A percentile compares a stretch with the other conserved stretches of the same genome.
phyloP scores from a whole-genome alignment of 2,329 filamentous ascomycete genomes.

The Leptoxyphium fumago region DNA sequence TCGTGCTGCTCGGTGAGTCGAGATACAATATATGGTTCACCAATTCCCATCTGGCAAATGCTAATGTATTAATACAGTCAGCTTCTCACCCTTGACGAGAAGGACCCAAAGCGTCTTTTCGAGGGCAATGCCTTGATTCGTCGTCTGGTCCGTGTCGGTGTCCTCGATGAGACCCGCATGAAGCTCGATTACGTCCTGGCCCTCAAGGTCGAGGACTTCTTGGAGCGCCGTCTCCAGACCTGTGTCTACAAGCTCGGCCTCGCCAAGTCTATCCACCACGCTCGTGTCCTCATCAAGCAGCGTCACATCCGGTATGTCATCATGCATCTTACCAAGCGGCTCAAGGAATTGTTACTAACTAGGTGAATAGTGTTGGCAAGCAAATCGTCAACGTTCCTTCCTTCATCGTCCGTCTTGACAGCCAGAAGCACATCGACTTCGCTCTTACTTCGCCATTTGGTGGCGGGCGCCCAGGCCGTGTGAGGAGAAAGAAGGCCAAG shows the following conservation, averaged over 20 bases:
- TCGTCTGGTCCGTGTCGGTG: conserved; percentile 98
- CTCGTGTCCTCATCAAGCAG: conserved; percentile 98
- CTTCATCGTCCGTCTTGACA: conserved; percentile 99
- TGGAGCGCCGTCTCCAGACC: conserved; percentile 99
- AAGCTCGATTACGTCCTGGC: conserved; percentile 99
- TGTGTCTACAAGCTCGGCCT: conserved; percentile 99
- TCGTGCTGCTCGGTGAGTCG: conserved; percentile 94
- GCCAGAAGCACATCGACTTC: conserved; percentile 99
- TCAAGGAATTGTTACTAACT: conserved; percentile 8
- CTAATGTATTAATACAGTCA: conserved; percentile 49
- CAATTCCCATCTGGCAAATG: background rate
- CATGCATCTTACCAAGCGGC: conserved; percentile 1
- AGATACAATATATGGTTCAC: background rate
- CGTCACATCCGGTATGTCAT: conserved; percentile 73
- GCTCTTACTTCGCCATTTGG: conserved; percentile 93
- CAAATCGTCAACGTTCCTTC: conserved; percentile 99
- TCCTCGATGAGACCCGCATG: conserved; percentile 99
- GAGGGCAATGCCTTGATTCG: conserved; percentile 99
- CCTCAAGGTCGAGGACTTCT: conserved; percentile 98
- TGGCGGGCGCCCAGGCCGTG: conserved; percentile 91
- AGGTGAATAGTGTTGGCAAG: conserved; percentile 67
- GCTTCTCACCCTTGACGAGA: conserved; percentile 98
- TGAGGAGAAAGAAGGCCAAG: conserved; percentile 99
- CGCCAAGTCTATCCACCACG: conserved; percentile 99
- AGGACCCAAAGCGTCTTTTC: conserved; percentile 99